Evolutionary conservation across 2,329 filamentous ascomycete genomes (phyloP).

Genomic region (Biscogniauxia marginata): DNA sequence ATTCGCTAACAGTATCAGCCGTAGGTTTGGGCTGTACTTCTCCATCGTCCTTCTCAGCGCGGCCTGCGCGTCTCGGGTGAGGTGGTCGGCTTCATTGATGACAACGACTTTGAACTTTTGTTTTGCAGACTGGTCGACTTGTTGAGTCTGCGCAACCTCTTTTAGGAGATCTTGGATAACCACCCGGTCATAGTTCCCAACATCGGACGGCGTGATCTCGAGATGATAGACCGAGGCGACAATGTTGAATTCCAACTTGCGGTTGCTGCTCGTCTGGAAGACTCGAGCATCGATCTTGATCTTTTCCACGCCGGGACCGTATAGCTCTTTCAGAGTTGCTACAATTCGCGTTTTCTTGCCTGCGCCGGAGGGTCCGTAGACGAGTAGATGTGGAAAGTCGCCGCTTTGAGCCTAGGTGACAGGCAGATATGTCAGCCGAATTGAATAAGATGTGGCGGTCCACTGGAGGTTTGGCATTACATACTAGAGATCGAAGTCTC

Average conservation of each 20-base stretch:
- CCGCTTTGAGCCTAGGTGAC: slow-evolving; percentile 88
- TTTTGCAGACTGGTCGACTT: slow-evolving; percentile 88
- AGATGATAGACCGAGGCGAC: slow-evolving; percentile 96
- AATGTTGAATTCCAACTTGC: slow-evolving; percentile 99
- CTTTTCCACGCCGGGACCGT: slow-evolving; percentile 96
- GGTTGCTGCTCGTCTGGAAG: slow-evolving; percentile 92
- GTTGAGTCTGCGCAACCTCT: slow-evolving; percentile 97
- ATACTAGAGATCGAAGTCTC: slow-evolving; percentile 79
- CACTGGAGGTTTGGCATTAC: slow-evolving; percentile 26
- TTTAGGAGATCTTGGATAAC: slow-evolving; percentile 95
- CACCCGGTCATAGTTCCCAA: slow-evolving; percentile 93
- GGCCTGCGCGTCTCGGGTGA: slow-evolving; percentile 92
- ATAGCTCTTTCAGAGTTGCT: slow-evolving; percentile 91
- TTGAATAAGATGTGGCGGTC: slow-evolving; percentile 2
- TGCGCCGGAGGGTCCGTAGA: slow-evolving; percentile 94
- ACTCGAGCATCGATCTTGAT: slow-evolving; percentile 98
- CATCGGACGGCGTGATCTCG: slow-evolving; percentile 96
- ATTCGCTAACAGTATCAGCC: slow-evolving; percentile 89
- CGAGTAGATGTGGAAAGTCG: slow-evolving; percentile 95
- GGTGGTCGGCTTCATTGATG: slow-evolving; percentile 96
- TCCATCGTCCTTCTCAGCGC: slow-evolving; percentile 96
- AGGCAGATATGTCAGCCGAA: slow-evolving; percentile 7
- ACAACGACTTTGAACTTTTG: slow-evolving; percentile 98
- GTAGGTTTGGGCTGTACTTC: slow-evolving; percentile 94
- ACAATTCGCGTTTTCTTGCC: slow-evolving; percentile 98